These are phyloP conservation scores for Circinella umbellata DNA, from an alignment of 371 early-diverging fungal species.

Conservation along the genomic window DNA sequence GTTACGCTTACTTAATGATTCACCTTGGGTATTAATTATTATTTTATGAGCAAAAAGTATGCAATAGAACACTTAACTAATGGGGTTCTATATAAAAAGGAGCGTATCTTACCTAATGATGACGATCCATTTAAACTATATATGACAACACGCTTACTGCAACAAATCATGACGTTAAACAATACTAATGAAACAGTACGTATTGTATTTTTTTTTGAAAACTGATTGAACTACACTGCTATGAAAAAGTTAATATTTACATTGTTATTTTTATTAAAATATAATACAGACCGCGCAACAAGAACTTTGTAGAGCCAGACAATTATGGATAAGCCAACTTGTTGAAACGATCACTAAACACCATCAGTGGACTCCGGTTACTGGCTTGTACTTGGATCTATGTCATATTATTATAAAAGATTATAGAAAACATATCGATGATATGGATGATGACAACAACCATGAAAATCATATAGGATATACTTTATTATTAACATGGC, in stretches of 20 bases:
- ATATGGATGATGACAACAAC: too few relatives aligned
- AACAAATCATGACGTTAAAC: not conserved
- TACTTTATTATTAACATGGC: not conserved
- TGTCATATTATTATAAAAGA: slow-evolving; percentile 21
- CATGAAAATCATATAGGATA: not conserved
- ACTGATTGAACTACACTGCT: too few relatives aligned
- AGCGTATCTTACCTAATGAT: not conserved
- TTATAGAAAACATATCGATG: not conserved
- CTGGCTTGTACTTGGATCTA: slow-evolving; percentile 14
- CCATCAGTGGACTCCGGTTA: not conserved
- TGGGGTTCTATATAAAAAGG: not conserved
- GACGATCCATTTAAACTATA: slow-evolving; percentile 4
- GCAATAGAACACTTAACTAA: too few relatives aligned
- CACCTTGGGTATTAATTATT: slow-evolving; percentile 9
- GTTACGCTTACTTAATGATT: not conserved
- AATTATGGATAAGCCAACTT: not conserved
- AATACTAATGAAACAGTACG: not conserved
- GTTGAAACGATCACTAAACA: not conserved
- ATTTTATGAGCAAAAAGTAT: not conserved
- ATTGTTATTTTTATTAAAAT: too few relatives aligned
- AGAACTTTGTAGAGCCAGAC: not conserved
- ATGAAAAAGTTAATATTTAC: too few relatives aligned
- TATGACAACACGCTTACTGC: not conserved
- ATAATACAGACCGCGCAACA: not conserved
- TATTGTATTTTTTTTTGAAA: not conserved